A percentile compares a stretch with the other conserved stretches of the same genome.
These are phyloP conservation scores for Annulohypoxylon truncatum DNA, from an alignment of 2,329 filamentous ascomycete genomes.

Conservation along the genomic window DNA sequence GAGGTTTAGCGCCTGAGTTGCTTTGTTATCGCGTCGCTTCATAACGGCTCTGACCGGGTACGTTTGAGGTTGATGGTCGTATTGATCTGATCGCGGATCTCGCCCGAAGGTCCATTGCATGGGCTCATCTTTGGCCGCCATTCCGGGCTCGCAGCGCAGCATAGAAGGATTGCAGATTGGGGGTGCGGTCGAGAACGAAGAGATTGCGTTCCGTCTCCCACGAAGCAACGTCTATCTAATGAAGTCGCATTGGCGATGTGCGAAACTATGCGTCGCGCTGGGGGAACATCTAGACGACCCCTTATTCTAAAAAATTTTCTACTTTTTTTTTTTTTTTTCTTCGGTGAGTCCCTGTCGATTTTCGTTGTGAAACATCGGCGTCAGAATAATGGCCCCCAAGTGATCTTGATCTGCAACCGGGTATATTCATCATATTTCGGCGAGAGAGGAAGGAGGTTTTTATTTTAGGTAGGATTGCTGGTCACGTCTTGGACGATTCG, in stretches of 20 bases:
- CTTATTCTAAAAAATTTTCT: not conserved
- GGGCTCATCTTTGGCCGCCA: constrained; percentile 27
- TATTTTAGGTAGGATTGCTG: not conserved
- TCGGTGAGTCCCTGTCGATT: constrained; percentile 30
- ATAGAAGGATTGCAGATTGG: constrained; percentile 25
- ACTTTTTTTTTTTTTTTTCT: not conserved
- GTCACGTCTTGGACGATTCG: constrained; percentile 7
- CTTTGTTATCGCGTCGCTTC: not conserved
- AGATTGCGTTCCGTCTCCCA: constrained; percentile 23
- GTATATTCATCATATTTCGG: constrained; percentile 22
- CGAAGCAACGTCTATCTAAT: constrained; percentile 18
- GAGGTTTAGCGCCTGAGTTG: constrained; percentile 18
- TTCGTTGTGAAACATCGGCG: constrained; percentile 37
- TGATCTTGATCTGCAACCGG: constrained; percentile 30
- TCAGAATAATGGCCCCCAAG: constrained; percentile 34
- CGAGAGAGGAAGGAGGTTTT: constrained; percentile 31
- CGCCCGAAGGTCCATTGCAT: constrained; percentile 31
- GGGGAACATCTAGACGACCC: constrained; percentile 1
- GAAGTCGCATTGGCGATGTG: constrained; percentile 29
- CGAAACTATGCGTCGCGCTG: constrained; percentile 13
- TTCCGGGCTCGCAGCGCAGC: constrained; percentile 29
- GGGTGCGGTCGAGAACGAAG: constrained; percentile 17
- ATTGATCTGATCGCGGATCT: constrained; percentile 40
- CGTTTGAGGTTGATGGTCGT: constrained; percentile 29
- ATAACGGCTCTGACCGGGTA: constrained; percentile 31